A percentile compares a stretch with the other conserved stretches of the same genome.
These are phyloP conservation scores for Solanum clarkiae DNA, from an alignment of 257 asterid genomes.

Conservation along the genomic window DNA sequence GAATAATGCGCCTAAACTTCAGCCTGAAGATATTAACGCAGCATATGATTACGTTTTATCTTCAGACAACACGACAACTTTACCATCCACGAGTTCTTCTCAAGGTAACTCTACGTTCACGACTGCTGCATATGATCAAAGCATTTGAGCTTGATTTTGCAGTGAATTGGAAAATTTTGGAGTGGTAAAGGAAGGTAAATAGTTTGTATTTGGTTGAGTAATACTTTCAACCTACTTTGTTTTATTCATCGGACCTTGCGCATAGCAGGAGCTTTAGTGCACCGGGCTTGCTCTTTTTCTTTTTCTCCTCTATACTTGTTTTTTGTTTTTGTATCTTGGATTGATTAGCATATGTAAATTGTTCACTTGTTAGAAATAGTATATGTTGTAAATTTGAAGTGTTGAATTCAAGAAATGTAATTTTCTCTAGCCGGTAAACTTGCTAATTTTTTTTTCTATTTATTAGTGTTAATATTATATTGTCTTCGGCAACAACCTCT, in stretches of 20 bases:
- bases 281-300: too few species aligned
- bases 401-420: not conserved
- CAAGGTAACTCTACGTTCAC: slow-evolving; percentile 43
- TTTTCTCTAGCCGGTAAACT: not conserved
- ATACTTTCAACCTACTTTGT: not conserved
- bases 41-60: slow-evolving; percentile 29
- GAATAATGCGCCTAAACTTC: slow-evolving; percentile 25
- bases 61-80: slow-evolving; percentile 38
- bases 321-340: not conserved
- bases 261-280: too few species aligned
- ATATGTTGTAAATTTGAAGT: not conserved
- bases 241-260: not conserved
- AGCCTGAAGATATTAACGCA: not conserved
- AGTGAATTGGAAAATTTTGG: not conserved
- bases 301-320: not conserved
- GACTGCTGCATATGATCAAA: slow-evolving; percentile 2
- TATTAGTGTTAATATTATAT: not conserved
- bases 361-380: not conserved
- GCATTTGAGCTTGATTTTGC: slow-evolving; percentile 1
- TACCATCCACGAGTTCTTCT: slow-evolving; percentile 36
- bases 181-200: not conserved
- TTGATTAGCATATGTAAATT: not conserved
- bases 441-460: not conserved
- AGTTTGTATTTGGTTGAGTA: not conserved
- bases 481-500: too few species aligned